Evolutionary conservation across 2,329 filamentous ascomycete genomes (phyloP).

Genomic region (Mariannaea sp.): DNA sequence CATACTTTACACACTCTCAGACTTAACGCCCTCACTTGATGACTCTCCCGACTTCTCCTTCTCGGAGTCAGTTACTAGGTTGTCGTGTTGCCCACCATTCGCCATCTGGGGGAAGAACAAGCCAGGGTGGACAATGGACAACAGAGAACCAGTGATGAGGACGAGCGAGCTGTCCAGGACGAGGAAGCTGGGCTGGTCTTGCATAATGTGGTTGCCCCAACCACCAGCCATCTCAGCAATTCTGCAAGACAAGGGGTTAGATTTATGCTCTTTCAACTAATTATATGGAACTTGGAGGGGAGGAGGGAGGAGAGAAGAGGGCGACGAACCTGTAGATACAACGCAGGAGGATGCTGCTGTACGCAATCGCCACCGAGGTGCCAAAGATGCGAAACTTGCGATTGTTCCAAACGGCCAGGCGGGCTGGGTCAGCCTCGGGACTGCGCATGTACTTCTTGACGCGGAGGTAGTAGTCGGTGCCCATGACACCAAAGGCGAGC

Average conservation of each 20-base stretch:
- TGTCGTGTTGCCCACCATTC: constrained; percentile 34
- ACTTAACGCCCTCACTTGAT: constrained; percentile 35
- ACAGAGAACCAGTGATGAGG: constrained; percentile 53
- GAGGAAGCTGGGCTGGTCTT: constrained; percentile 63
- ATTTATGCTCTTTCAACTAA: neutral
- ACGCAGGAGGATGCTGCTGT: constrained; percentile 51
- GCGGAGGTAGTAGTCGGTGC: constrained; percentile 52
- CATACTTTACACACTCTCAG: constrained; percentile 23
- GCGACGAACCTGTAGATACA: constrained; percentile 58
- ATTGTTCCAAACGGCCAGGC: constrained; percentile 49
- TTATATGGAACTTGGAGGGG: too few species aligned
- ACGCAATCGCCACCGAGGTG: constrained; percentile 52
- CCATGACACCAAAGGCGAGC: constrained; percentile 50
- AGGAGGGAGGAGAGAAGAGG: neutral
- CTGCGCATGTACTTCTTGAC: constrained; percentile 46
- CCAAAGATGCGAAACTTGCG: constrained; percentile 50
- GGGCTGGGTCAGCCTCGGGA: constrained; percentile 38
- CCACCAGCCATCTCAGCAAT: constrained; percentile 68
- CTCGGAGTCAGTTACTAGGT: constrained; percentile 28
- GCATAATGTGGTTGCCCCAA: constrained; percentile 68
- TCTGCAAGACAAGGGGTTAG: constrained; percentile 41
- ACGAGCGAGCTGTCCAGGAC: constrained; percentile 60
- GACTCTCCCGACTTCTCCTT: constrained; percentile 37
- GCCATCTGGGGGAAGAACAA: constrained; percentile 61
- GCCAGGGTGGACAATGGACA: constrained; percentile 60